Evolutionary conservation across 345 rosid genomes (phyloP).

Genomic region (Rhodamnia argentea): DNA sequence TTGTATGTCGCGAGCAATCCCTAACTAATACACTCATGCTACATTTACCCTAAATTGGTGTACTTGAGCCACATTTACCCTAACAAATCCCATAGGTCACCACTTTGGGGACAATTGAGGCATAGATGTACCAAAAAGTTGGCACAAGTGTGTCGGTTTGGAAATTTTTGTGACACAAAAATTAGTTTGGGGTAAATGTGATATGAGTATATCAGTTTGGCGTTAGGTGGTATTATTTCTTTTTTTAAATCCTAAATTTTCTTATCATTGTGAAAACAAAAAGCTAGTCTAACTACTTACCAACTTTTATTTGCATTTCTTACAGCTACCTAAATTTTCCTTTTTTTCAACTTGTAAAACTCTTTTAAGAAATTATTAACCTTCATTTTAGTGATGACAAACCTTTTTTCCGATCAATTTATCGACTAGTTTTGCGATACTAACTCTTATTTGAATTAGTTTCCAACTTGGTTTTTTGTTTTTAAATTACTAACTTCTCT

Average conservation of each 20-base stretch:
- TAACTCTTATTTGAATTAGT: neutral
- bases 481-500: neutral
- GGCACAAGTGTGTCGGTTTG: neutral
- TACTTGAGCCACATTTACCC: neutral
- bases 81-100: neutral
- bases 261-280: neutral
- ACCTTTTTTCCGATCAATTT: neutral
- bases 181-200: neutral
- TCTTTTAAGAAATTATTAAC: neutral
- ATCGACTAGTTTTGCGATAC: neutral
- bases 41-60: neutral
- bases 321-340: too few relatives aligned
- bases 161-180: neutral
- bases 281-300: neutral
- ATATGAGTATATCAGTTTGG: fast-evolving
- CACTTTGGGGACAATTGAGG: neutral
- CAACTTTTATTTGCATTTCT: neutral
- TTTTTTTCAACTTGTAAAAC: neutral
- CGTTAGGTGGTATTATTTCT: neutral
- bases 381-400: neutral
- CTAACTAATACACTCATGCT: fast-evolving
- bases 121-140: neutral
- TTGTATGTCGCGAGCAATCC: neutral
- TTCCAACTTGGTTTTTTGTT: neutral
- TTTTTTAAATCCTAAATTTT: neutral